These are phyloP conservation scores for Piromyces sp. DNA, from an alignment of 192 early-diverging fungal genomes.

Conservation along the genomic window DNA sequence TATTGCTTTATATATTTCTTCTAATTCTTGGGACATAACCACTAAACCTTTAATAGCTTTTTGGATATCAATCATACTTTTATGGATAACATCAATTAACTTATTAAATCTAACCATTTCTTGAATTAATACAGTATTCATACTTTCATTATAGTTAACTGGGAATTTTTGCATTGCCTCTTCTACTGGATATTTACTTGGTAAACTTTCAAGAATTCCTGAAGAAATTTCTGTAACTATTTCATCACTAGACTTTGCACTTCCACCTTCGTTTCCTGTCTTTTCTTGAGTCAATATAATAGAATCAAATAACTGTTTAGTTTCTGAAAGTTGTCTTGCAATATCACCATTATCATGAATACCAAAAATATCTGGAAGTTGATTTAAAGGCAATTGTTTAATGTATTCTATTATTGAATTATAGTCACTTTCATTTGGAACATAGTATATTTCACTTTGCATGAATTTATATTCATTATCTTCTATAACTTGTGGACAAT, in stretches of 20 bases:
- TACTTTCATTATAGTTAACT: constrained; percentile 40
- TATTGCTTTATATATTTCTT: constrained; percentile 43
- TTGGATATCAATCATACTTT: constrained; percentile 36
- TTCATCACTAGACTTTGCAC: constrained; percentile 35
- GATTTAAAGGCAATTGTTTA: constrained; percentile 30
- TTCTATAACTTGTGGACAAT: constrained; percentile 25
- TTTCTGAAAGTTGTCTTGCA: constrained; percentile 39
- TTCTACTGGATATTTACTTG: constrained; percentile 27
- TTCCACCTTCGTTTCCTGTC: constrained; percentile 7
- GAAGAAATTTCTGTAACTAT: constrained; percentile 33
- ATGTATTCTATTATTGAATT: constrained; percentile 37
- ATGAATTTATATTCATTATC: constrained; percentile 33
- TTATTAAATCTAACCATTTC: constrained; percentile 50
- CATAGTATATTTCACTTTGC: constrained; percentile 31
- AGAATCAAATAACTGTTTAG: constrained; percentile 30
- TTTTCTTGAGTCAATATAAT: constrained; percentile 34
- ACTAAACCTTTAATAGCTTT: constrained; percentile 45
- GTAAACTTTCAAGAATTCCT: constrained; percentile 30
- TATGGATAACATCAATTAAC: constrained; percentile 31
- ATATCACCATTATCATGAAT: constrained; percentile 55
- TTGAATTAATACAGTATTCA: constrained; percentile 48
- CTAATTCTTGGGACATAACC: constrained; percentile 41
- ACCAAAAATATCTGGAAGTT: constrained; percentile 46
- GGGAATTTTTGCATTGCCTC: constrained; percentile 25
- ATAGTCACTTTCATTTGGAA: constrained; percentile 30